Evolutionary conservation across 345 rosid genomes (phyloP), one percentile per base, ranked within the genome.

Genomic region (Pelargonium nanum): DNA sequence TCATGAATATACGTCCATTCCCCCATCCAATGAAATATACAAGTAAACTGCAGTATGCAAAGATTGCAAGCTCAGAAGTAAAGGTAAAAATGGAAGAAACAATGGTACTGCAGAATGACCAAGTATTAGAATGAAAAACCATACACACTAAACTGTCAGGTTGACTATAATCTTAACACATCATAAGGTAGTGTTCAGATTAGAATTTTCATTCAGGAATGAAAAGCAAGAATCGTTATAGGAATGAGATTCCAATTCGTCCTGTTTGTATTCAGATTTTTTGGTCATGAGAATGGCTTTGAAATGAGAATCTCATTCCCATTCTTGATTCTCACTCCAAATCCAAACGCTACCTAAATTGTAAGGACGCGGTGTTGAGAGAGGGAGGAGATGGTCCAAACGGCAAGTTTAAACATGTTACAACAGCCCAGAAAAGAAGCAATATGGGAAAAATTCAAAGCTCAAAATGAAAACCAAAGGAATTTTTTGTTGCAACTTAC

Each of bases 401-500:
- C 48, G 3, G 3, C 0, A 28, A 28, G 15, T 40, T 40, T 40
- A 10, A 6, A 40, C 15, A 6, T 10, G 16, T 15, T 40, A 40
- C 15, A 40, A 4, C 48, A 40, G 10, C 15, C 16, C 9, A 12
- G 48, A 2, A 3, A 40, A 40, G 20, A 34, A 24, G 28, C 23
- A 63, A 22, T 32, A 10, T 19, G 32, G 10, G 50, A 22, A n/a
- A 52, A 23, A 55, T 53, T 24, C 15, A 22, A 21, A 24, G 62
- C 34, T 22, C 20, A 21, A 60, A 51, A 54, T 8, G 7, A 20
- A 59, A 25, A 16, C 57, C 48, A 40, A 19, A 30, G 26, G 24
- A 23, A n/a, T n/a, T n/a, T n/a, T n/a, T n/a, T n/a, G n/a, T n/a
- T 19, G 58, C 20, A 40, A 80, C 94, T 85, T 71, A 87, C 99